Base-by-base conservation (phyloP, 768 basidiomycete genomes). In the Tephrocybe sp. region DNA sequence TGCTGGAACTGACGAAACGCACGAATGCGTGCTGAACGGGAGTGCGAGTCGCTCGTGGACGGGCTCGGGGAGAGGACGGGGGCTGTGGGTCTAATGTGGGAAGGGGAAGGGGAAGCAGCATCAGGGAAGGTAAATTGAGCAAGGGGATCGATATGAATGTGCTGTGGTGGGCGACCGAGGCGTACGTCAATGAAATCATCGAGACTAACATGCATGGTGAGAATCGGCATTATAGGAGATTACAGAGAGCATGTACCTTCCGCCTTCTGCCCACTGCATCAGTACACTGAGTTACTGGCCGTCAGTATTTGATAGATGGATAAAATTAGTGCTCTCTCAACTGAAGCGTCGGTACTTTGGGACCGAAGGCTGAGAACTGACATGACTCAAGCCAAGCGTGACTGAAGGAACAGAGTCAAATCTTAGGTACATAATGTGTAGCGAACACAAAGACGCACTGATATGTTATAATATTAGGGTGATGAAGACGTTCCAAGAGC, bases 181-280 rank as follows among this genome's bases (percentile, higher is more conserved):
- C 90, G 88, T 12, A 81, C 76, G 59, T 90, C 86, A 55, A 94
- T 92, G 68, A 91, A 85, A 65, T 93, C 90, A 58, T 94, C 92
- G 24, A 91, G 73, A 60, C 86, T 88, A 30, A 30, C 11, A 30
- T 30, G 28, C 28, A 36, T 14, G 51, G n/a, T 10, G 46, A 6
- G 23, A 52, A n/a, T n/a, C n/a, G n/a, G n/a, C n/a, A n/a, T n/a
- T n/a, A n/a, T n/a, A n/a, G n/a, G n/a, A n/a, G n/a, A n/a, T n/a
- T n/a, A n/a, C n/a, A n/a, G n/a, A n/a, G n/a, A n/a, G n/a, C n/a
- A 36, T 14, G 9, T 48, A 78, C 80, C 81, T 84, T 56, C 92
- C 92, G 6, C 86, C 90, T 75, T 94, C 90, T 0, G 92, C 92
- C 88, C 88, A 94, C 72, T 93, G 90, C 93, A 94, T 94, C 20